A percentile compares a stretch with the other conserved stretches of the same genome.
These are phyloP conservation scores for Trapa bicornis DNA, from an alignment of 345 rosid genomes.

Conservation along the genomic window DNA sequence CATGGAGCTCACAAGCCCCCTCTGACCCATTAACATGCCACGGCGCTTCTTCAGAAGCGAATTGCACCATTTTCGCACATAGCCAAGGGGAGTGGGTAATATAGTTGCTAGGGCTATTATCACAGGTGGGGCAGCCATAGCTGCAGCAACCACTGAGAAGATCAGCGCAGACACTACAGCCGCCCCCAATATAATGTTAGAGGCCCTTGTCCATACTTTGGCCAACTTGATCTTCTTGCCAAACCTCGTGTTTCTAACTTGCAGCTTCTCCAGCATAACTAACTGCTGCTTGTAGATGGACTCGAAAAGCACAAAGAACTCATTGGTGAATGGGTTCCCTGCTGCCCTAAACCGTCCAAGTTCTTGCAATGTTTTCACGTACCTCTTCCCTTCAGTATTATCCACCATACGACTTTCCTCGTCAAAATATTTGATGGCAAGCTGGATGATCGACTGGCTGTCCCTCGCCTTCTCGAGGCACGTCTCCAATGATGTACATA, in stretches of 20 bases:
- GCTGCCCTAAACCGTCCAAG: constrained; percentile 46
- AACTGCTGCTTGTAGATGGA: constrained; percentile 40
- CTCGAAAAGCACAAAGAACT: constrained; percentile 44
- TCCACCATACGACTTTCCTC: constrained; percentile 34
- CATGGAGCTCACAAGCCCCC: constrained; percentile 34
- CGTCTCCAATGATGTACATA: constrained; percentile 55
- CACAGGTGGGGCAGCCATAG: constrained; percentile 67
- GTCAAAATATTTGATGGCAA: constrained; percentile 50
- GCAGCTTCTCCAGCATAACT: constrained; percentile 40
- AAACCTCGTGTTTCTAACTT: constrained; percentile 35
- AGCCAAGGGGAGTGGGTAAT: constrained; percentile 49
- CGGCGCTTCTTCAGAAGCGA: constrained; percentile 49
- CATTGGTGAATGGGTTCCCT: constrained; percentile 58
- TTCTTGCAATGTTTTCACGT: constrained; percentile 50
- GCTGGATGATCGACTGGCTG: constrained; percentile 53
- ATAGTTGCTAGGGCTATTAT: constrained; percentile 58
- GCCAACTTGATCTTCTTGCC: constrained; percentile 47
- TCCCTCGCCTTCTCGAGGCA: constrained; percentile 55
- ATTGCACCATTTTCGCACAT: constrained; percentile 73
- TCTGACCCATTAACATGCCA: constrained; percentile 41
- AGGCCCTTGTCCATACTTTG: constrained; percentile 65
- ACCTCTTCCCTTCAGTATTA: constrained; percentile 27
- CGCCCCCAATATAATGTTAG: constrained; percentile 60
- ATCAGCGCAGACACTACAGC: constrained; percentile 60
- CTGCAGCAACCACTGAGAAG: constrained; percentile 82